Conservation (phyloP, 2,329 filamentous ascomycete genomes). For the Colletotrichum siamense region DNA sequence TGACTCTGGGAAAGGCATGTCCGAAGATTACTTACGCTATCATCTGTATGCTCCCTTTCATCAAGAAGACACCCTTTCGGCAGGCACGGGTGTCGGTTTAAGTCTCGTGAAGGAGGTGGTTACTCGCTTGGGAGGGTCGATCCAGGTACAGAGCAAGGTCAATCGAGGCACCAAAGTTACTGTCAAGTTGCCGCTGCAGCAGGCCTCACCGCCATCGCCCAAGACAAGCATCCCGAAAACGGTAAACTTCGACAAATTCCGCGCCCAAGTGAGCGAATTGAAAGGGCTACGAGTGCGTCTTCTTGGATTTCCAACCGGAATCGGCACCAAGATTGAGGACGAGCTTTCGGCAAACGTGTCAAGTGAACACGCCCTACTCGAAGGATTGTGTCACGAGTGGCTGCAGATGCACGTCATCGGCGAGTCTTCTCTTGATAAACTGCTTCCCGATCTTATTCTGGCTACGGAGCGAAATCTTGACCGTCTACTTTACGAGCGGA, state of each 20-base stretch:
- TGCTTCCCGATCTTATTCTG: slow-evolving; percentile 31
- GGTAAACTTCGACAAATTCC: slow-evolving; percentile 31
- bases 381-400: slow-evolving; percentile 36
- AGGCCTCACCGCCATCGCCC: background rate
- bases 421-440: background rate
- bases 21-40: slow-evolving; percentile 63
- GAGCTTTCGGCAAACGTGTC: background rate
- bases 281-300: slow-evolving; percentile 34
- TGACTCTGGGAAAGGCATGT: slow-evolving; percentile 72
- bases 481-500: background rate
- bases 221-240: background rate
- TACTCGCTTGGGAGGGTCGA: slow-evolving; percentile 60
- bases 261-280: slow-evolving; percentile 31
- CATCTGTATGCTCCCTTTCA: slow-evolving; percentile 68
- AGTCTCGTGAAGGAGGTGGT: slow-evolving; percentile 69
- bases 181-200: slow-evolving; percentile 35
- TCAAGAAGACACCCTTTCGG: slow-evolving; percentile 66
- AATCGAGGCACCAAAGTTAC: slow-evolving; percentile 41
- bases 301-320: slow-evolving; percentile 21
- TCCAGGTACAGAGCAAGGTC: slow-evolving; percentile 57
- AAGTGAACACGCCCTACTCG: slow-evolving; percentile 23
- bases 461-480: slow-evolving; percentile 21
- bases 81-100: slow-evolving; percentile 69
- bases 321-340: background rate
- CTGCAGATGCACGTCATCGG: slow-evolving; percentile 34